phyloP scores from a whole-genome alignment of 495 filamentous ascomycete genomes.

The Peziza echinospora region DNA sequence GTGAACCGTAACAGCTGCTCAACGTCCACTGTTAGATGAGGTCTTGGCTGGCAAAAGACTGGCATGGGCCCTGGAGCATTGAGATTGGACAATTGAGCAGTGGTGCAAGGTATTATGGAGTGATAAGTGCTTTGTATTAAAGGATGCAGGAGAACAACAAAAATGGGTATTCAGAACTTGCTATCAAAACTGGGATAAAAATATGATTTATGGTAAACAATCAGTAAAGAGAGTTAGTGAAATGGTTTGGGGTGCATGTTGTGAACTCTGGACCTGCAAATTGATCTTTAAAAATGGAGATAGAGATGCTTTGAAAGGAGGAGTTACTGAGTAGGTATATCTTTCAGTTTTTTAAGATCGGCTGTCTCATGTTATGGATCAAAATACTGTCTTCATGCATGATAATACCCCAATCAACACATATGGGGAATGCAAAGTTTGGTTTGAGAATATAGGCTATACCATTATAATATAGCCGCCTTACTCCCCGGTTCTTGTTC shows the following conservation, averaged over 20 bases:
- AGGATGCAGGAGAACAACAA: neutral
- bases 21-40: neutral
- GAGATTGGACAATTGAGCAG: neutral
- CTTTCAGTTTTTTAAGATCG: too few relatives aligned
- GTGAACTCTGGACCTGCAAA: neutral
- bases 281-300: neutral
- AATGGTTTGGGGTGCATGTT: neutral
- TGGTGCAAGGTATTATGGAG: neutral
- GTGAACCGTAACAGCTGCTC: too few relatives aligned
- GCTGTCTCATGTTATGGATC: neutral
- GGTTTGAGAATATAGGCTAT: neutral
- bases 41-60: neutral
- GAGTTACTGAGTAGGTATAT: neutral
- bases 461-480: neutral
- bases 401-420: neutral
- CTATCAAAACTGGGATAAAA: neutral
- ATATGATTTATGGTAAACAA: neutral
- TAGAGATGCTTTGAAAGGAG: neutral
- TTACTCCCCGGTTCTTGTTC: neutral
- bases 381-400: neutral
- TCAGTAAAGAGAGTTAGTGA: neutral
- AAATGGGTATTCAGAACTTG: neutral
- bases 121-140: neutral
- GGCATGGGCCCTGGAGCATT: neutral
- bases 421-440: neutral